phyloP scores from a whole-genome alignment of 768 basidiomycete species.

The Dacryopinax primogenitus region DNA sequence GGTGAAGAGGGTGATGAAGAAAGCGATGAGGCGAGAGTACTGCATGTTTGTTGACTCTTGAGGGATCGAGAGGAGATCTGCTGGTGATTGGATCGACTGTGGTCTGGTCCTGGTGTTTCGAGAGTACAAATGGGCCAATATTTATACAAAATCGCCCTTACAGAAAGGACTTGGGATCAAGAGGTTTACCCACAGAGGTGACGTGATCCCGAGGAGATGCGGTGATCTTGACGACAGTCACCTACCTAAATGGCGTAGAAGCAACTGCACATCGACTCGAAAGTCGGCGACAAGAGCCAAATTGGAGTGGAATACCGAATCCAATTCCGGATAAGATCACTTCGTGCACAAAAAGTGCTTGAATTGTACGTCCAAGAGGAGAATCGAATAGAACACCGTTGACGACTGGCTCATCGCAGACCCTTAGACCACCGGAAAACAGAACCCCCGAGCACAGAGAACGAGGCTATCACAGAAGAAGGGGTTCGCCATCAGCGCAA shows the following conservation, averaged over 20 bases:
- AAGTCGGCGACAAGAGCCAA: not conserved
- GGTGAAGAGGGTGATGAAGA: slow-evolving; percentile 11
- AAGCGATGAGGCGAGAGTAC: slow-evolving; percentile 10
- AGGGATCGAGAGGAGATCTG: not conserved
- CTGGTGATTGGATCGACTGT: not conserved
- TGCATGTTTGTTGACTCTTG: slow-evolving; percentile 3
- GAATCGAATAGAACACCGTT: not conserved
- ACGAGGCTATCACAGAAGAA: not conserved
- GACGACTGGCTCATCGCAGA: not conserved
- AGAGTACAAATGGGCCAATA: not conserved
- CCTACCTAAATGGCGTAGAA: too few relatives aligned
- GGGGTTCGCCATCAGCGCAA: not conserved
- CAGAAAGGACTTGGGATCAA: too few relatives aligned
- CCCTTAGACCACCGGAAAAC: not conserved
- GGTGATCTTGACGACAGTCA: too few relatives aligned
- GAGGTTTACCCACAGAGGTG: too few relatives aligned
- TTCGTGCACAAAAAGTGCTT: not conserved
- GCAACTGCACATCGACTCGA: too few relatives aligned
- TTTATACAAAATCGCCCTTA: not conserved
- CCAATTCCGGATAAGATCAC: not conserved
- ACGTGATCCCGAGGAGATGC: too few relatives aligned
- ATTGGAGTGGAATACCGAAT: not conserved
- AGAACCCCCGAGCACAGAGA: not conserved
- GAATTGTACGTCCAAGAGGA: not conserved
- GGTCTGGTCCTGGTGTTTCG: not conserved